Percentiles rank a stretch among this genome's conserved stretches.
Conservation (phyloP, 495 filamentous ascomycete species). For the Paragyromitra xinjiangensis region DNA sequence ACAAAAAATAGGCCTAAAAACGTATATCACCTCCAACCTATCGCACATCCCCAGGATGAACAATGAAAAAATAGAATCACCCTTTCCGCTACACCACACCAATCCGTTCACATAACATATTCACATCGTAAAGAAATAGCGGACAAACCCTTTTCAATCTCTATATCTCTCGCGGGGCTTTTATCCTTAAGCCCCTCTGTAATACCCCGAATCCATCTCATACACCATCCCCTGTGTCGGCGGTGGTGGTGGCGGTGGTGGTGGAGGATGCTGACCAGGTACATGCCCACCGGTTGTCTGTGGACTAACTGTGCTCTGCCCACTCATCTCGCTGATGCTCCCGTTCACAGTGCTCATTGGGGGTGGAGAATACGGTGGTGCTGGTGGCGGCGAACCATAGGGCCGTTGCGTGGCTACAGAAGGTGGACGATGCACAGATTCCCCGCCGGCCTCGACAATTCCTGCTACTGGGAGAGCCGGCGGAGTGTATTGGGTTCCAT, state of each 20-base stretch:
- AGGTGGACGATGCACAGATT: conserved; percentile 4
- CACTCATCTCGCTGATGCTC: conserved; percentile 18
- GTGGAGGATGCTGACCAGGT: background rate
- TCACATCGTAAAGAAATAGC: conserved; percentile 22
- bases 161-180: background rate
- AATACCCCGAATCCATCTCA: conserved; percentile 36
- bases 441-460: conserved; percentile 25
- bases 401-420: background rate
- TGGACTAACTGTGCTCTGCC: conserved; percentile 6
- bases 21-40: background rate
- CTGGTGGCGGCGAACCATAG: background rate
- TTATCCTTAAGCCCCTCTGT: background rate
- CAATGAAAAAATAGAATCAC: background rate
- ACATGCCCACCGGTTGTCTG: conserved; percentile 6
- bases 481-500: conserved; percentile 16
- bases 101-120: conserved; percentile 12
- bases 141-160: background rate
- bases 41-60: conserved; percentile 3
- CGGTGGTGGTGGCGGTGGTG: background rate
- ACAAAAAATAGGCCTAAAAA: background rate
- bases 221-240: conserved; percentile 12
- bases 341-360: background rate
- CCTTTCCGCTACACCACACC: background rate
- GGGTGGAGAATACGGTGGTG: conserved; percentile 1
- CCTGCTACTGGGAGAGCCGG: conserved; percentile 33